Base-by-base conservation (phyloP, 768 basidiomycete genomes). In the Boletus patriciae region DNA sequence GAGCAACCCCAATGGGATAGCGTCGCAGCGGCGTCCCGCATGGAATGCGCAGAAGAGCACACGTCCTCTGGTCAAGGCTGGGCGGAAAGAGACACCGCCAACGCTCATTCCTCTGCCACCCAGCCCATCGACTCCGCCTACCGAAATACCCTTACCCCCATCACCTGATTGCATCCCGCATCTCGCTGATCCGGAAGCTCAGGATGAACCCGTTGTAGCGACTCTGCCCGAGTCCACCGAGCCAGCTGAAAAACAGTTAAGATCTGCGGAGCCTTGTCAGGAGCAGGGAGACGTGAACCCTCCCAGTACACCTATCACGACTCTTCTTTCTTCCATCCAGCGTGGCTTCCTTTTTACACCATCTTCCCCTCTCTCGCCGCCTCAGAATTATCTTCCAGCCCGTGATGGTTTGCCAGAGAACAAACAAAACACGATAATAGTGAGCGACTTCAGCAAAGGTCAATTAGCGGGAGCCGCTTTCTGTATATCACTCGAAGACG, bases 301-400 rank as follows among this genome's bases (percentile, higher is more conserved):
- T 29, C 70, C 71, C 4, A 82, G 77, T 58, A 88, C 87, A 31
- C 87, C 87, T 3, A 89, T 89, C 46, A 87, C 87, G 8, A 75
- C 81, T 10, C 77, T 89, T 31, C 71, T 85, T 44, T 74, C 77
- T 16, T 72, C 85, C 3, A 89, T 89, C 53, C 80, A 88, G 60
- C 80, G 78, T 16, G 87, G 86, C 33, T 89, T 89, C 68, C 68
- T 85, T n/a, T 79, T 83, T 61, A 83, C 85, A 4, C 86, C 85
- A 16, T 76, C 75, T n/a, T 78, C 81, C 1, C 84, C 85, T 3
- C 74, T 87, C 37, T 84, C 86, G 3, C 84, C 84, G 18, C 80
- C 82, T 25, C 74, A 80, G 53, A 73, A 77, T 31, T 81, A 84
- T 57, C 58, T 71, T 44, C 53, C 41, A 47, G 34, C 19, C 6